Evolutionary conservation across 192 early-diverging fungal genomes (phyloP).

Genomic region (Phycomyces nitens): DNA sequence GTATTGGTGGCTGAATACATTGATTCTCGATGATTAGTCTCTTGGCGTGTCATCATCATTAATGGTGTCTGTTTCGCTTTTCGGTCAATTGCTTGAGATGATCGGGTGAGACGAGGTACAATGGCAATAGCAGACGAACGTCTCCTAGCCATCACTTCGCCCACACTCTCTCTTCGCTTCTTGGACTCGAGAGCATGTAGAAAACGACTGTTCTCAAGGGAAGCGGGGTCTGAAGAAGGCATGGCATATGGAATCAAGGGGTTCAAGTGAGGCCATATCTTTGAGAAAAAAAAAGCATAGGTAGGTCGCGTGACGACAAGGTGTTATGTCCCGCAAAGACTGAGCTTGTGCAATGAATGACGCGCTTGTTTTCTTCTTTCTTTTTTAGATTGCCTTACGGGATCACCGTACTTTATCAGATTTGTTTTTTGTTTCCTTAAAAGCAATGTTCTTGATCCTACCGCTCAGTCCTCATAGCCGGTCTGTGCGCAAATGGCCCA

Average conservation of each 20-base stretch:
- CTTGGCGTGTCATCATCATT: neutral
- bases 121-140: slow-evolving; percentile 1
- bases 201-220: neutral
- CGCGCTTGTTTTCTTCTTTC: too few species aligned
- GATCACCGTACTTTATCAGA: too few species aligned
- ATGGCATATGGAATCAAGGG: neutral
- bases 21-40: neutral
- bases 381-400: too few species aligned
- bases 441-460: too few species aligned
- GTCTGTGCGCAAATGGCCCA: too few species aligned
- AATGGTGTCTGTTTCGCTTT: neutral
- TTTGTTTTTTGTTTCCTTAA: too few species aligned
- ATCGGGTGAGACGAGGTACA: slow-evolving; percentile 6
- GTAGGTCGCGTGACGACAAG: too few species aligned
- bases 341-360: too few species aligned
- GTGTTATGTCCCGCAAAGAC: too few species aligned
- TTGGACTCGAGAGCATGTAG: neutral
- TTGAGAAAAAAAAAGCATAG: neutral
- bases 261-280: neutral
- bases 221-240: neutral
- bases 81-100: slow-evolving; percentile 7
- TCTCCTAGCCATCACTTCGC: slow-evolving; percentile 4
- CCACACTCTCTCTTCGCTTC: slow-evolving; percentile 19
- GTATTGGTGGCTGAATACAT: neutral
- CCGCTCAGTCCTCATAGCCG: too few species aligned